Evolutionary conservation across 108 stramenopile genomes (phyloP), one percentile per base, ranked within the genome.

Genomic region (Skeletonema menzelii): DNA sequence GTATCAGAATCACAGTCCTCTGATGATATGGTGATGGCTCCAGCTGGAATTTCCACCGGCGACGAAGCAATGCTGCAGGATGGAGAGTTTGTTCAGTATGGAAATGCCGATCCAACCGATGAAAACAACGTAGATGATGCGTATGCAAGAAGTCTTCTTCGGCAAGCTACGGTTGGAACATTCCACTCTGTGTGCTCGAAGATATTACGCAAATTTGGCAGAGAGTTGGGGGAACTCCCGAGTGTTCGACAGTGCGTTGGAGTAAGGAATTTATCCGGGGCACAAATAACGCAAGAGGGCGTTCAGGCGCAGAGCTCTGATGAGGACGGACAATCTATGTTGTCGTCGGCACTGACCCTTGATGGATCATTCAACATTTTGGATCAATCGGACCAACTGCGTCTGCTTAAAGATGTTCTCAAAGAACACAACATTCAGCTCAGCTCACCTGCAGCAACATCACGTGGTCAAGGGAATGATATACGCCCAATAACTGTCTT

Each of bases 131-230:
- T 28, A 27, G 42, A 22, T 58, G 55, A 67, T 38, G 38, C n/a
- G 0, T 8, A 53, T 55, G 17, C 56, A 4, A 77, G 77, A 40
- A 40, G 64, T 26, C 82, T 79, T 30, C 70, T 91, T 70, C 53
- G 66, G 12, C 82, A 87, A 28, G 82, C 85, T n/a, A 85, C 87
- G 0, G 63, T 94, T 24, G 92, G 92, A n/a, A 94, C 92, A 22
- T 94, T 94, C 72, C 92, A 94, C 70, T 91, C 90, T n/a, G 79
- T 91, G 10, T 94, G 92, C 74, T 81, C 92, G 75, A 94, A 88
- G 63, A 88, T 94, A 59, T 59, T 94, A 58, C 74, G 92, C 22
- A 87, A 69, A 68, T 89, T 91, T 84, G 90, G 88, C 0, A 70
- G 66, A 17, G 70, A 84, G 30, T 67, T 91, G 42, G 72, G 62